A percentile compares a stretch with the other conserved stretches of the same genome.
These are phyloP conservation scores for Clitopilus hobsonii DNA, from an alignment of 768 basidiomycete species.

Conservation along the genomic window DNA sequence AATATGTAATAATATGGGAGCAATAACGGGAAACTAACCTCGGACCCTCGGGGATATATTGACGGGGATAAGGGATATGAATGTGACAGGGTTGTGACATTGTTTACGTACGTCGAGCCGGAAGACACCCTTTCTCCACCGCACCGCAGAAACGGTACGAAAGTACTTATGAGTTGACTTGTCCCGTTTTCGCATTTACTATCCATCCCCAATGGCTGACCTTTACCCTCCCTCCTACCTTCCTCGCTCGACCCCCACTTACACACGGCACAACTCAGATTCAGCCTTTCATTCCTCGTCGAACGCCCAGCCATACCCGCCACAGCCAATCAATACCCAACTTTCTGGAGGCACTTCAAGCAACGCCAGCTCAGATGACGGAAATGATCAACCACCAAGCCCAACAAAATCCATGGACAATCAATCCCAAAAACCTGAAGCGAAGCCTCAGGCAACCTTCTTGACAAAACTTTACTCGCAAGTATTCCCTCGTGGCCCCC, in stretches of 20 bases:
- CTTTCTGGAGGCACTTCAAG: slow-evolving; percentile 31
- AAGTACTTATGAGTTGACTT: slow-evolving; percentile 22
- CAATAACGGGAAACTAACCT: slow-evolving; percentile 19
- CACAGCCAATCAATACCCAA: slow-evolving; percentile 31
- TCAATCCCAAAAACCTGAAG: slow-evolving; percentile 58
- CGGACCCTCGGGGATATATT: slow-evolving; percentile 33
- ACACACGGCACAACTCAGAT: slow-evolving; percentile 28
- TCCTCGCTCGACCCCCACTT: slow-evolving; percentile 19
- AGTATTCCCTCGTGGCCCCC: slow-evolving; percentile 25
- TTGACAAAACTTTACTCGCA: slow-evolving; percentile 95
- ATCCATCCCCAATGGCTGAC: slow-evolving; percentile 46
- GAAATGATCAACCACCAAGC: slow-evolving; percentile 43
- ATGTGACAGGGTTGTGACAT: slow-evolving; percentile 12
- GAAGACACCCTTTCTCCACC: slow-evolving; percentile 43
- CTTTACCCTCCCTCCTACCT: slow-evolving; percentile 44
- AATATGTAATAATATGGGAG: slow-evolving; percentile 18
- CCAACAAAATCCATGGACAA: slow-evolving; percentile 38
- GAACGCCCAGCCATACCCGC: slow-evolving; percentile 28
- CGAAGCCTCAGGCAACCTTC: slow-evolving; percentile 91
- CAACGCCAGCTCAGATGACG: slow-evolving; percentile 38
- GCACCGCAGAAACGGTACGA: slow-evolving; percentile 29
- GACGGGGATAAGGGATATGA: slow-evolving; percentile 2
- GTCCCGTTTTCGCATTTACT: slow-evolving; percentile 14
- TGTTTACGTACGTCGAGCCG: slow-evolving; percentile 35
- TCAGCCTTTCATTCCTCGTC: slow-evolving; percentile 24